Conservation (phyloP, 2,329 filamentous ascomycete genomes). For the Magnaporthales sp. region DNA sequence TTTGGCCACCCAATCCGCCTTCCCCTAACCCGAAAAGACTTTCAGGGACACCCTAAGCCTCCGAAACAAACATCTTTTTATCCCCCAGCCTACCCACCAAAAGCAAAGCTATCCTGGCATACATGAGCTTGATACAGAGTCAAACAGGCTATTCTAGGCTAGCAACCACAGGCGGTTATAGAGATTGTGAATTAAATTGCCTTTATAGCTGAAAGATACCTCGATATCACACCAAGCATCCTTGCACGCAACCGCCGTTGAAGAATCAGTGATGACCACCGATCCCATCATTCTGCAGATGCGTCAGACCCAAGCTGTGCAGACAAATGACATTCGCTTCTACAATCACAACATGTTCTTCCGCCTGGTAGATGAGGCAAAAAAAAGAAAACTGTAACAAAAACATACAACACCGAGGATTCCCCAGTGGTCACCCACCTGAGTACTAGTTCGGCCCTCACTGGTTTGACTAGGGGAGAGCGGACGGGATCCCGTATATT, state of each 20-base stretch:
- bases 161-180: not conserved
- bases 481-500: too few species aligned
- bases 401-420: too few species aligned
- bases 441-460: too few species aligned
- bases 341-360: not conserved
- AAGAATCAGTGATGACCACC: not conserved
- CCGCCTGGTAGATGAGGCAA: not conserved
- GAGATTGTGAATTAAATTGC: not conserved
- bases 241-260: not conserved
- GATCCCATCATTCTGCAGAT: not conserved
- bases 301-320: not conserved
- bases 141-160: not conserved
- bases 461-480: too few species aligned
- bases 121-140: not conserved
- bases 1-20: not conserved
- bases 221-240: not conserved
- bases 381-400: too few species aligned
- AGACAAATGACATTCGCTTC: not conserved
- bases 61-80: not conserved
- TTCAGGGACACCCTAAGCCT: not conserved
- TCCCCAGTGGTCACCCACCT: too few species aligned
- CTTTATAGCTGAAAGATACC: not conserved
- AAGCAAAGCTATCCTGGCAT: not conserved
- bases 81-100: not conserved
- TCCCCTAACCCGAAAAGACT: not conserved